Conservation (phyloP, 495 filamentous ascomycete genomes). For the Hypoxylon fragiforme region DNA sequence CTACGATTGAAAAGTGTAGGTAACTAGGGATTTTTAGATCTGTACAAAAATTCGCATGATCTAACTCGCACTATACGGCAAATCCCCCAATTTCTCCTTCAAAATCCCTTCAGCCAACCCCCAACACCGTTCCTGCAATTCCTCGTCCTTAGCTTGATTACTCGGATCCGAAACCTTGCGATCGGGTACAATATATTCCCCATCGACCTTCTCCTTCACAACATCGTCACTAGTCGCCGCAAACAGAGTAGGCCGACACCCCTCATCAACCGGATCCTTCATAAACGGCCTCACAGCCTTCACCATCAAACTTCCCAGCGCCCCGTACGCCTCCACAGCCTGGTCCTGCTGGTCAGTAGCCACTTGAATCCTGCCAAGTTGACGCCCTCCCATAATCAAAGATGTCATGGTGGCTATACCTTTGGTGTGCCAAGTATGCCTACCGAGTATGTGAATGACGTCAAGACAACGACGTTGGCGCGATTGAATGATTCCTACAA, state of each 20-base stretch:
- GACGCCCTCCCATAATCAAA: no score
- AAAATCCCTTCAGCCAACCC: slow-evolving; percentile 43
- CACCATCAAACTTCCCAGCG: slow-evolving; percentile 45
- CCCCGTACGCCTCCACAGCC: slow-evolving; percentile 56
- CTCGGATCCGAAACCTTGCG: slow-evolving; percentile 49
- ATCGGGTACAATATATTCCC: slow-evolving; percentile 58
- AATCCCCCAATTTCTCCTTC: slow-evolving; percentile 36
- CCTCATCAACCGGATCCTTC: slow-evolving; percentile 54
- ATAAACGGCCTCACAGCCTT: slow-evolving; percentile 48
- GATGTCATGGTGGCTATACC: no score
- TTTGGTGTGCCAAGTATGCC: no score
- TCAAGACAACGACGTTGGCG: no score
- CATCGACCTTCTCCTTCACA: slow-evolving; percentile 49
- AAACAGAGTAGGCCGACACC: slow-evolving; percentile 53
- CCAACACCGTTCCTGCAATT: slow-evolving; percentile 46
- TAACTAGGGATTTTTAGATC: background rate
- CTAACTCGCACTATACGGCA: slow-evolving; percentile 5
- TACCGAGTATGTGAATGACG: no score
- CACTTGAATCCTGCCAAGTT: no score
- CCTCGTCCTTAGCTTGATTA: slow-evolving; percentile 44
- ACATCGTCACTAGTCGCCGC: slow-evolving; percentile 53
- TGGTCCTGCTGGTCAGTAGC: slow-evolving; percentile 59
- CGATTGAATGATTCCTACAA: no score
- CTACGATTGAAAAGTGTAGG: background rate
- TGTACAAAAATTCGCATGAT: background rate